phyloP scores from a whole-genome alignment of 2,329 filamentous ascomycete species.

The Monosporascus cannonballus region DNA sequence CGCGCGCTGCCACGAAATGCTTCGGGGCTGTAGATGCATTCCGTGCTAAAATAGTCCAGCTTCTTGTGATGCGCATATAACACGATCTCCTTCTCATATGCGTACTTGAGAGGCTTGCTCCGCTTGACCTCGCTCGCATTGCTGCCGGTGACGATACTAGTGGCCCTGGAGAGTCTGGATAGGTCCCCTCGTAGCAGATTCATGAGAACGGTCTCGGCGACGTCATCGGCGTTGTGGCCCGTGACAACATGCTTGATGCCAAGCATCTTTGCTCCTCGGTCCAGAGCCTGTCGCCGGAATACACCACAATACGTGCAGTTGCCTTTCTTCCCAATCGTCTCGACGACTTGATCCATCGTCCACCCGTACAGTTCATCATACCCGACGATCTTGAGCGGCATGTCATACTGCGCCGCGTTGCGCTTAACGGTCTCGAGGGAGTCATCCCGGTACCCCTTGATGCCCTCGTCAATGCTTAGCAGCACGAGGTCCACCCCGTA shows the following conservation, averaged over 20 bases:
- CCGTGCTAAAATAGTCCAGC: conserved; percentile 95
- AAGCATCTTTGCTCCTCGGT: conserved; percentile 82
- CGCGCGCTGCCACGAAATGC: conserved; percentile 91
- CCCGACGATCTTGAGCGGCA: conserved; percentile 86
- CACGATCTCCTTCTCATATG: conserved; percentile 98
- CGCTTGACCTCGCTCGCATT: conserved; percentile 82
- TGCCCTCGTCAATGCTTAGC: conserved; percentile 92
- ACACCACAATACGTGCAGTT: conserved; percentile 99
- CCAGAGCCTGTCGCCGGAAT: conserved; percentile 87
- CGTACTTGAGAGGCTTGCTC: conserved; percentile 95
- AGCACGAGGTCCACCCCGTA: conserved; percentile 84
- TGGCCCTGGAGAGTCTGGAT: conserved; percentile 78
- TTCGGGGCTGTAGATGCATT: conserved; percentile 97
- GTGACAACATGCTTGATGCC: conserved; percentile 92
- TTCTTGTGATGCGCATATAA: conserved; percentile 96
- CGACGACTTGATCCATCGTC: conserved; percentile 99
- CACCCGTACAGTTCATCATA: conserved; percentile 94
- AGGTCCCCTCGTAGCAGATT: conserved; percentile 89
- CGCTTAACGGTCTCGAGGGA: conserved; percentile 93
- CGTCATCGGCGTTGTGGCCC: conserved; percentile 94
- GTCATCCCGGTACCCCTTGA: conserved; percentile 94
- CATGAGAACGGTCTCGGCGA: conserved; percentile 97
- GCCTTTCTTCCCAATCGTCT: conserved; percentile 92
- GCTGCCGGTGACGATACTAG: conserved; percentile 79
- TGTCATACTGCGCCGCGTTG: conserved; percentile 84